phyloP scores from a whole-genome alignment of 306 rosid genomes.

The Carpinus fangiana region DNA sequence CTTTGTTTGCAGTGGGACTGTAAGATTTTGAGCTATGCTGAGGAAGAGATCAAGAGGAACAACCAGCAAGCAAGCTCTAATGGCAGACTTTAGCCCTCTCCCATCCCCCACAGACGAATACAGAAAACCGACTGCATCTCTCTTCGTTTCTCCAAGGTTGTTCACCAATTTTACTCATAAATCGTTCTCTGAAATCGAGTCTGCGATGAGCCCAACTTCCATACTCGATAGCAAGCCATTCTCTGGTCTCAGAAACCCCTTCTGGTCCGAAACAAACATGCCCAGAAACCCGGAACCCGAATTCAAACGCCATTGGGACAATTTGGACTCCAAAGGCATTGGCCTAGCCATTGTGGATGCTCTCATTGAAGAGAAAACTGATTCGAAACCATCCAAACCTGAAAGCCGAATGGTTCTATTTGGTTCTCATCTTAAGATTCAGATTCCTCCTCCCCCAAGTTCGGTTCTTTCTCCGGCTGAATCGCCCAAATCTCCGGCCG shows the following conservation, averaged over 20 bases:
- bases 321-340: slow-evolving; percentile 56
- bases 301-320: slow-evolving; percentile 56
- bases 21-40: slow-evolving; percentile 29
- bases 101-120: slow-evolving; percentile 44
- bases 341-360: slow-evolving; percentile 85
- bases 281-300: slow-evolving; percentile 50
- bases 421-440: slow-evolving; percentile 83
- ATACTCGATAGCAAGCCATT: slow-evolving; percentile 69
- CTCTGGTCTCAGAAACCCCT: slow-evolving; percentile 52
- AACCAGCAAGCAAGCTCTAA: slow-evolving; percentile 33
- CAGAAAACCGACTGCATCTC: slow-evolving; percentile 44
- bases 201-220: slow-evolving; percentile 77
- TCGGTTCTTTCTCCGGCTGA: slow-evolving; percentile 30
- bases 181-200: slow-evolving; percentile 53
- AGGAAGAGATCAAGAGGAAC: slow-evolving; percentile 28
- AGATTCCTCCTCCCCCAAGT: slow-evolving; percentile 48
- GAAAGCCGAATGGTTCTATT: slow-evolving; percentile 65
- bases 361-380: slow-evolving; percentile 49
- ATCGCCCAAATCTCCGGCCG: slow-evolving; percentile 34
- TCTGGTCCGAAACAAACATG: slow-evolving; percentile 54
- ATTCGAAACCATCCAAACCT: slow-evolving; percentile 31
- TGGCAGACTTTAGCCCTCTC: slow-evolving; percentile 55
- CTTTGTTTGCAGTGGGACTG: slow-evolving; percentile 31
- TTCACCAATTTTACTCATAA: slow-evolving; percentile 54
- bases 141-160: slow-evolving; percentile 60